Evolutionary conservation across 2,329 filamentous ascomycete genomes (phyloP).

Genomic region (Fusarium graminum): DNA sequence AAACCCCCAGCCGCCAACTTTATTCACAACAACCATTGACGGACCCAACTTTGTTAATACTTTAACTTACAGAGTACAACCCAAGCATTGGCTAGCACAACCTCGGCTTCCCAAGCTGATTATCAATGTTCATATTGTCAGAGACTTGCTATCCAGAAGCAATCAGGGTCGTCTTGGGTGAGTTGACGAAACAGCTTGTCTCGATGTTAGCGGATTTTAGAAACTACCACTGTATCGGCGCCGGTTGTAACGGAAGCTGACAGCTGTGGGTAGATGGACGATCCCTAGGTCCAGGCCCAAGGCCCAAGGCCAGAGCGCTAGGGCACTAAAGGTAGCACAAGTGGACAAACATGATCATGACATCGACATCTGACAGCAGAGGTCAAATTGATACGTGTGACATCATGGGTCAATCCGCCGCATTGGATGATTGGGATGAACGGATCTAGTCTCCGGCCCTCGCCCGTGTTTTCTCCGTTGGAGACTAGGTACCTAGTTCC

Average conservation of each 20-base stretch:
- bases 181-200: not conserved
- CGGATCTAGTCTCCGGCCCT: conserved; percentile 31
- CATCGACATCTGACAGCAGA: not conserved
- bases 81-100: conserved; percentile 20
- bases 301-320: conserved; percentile 21
- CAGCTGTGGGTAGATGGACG: conserved; percentile 9
- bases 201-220: conserved; percentile 6
- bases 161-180: not conserved
- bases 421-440: not conserved
- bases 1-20: conserved; percentile 18
- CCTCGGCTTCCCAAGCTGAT: conserved; percentile 10
- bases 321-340: conserved; percentile 2
- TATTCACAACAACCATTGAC: conserved; percentile 26
- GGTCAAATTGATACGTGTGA: conserved; percentile 14
- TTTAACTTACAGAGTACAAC: conserved; percentile 28
- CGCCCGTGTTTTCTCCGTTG: conserved; percentile 37
- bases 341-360: not conserved
- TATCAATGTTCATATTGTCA: not conserved
- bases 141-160: not conserved
- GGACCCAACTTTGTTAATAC: conserved; percentile 33
- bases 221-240: conserved; percentile 29
- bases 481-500: conserved; percentile 4
- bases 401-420: conserved; percentile 23
- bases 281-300: not conserved
- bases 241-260: conserved; percentile 38